A percentile compares a stretch with the other conserved stretches of the same genome.
Conservation (phyloP, 192 early-diverging fungal species). For the Piromyces finnis region DNA sequence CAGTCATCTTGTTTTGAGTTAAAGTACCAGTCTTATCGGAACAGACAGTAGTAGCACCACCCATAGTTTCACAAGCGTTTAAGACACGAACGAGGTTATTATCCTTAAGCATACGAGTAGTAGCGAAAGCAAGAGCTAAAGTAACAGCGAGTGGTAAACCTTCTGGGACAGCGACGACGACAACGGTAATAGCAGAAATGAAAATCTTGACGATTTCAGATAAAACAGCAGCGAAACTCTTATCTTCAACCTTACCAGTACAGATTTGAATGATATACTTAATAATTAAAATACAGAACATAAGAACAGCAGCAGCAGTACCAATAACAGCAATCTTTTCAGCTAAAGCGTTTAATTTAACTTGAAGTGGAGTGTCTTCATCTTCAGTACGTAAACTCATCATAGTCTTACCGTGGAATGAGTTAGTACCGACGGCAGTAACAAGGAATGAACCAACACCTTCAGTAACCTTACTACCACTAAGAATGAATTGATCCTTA, state of each 20-base stretch:
- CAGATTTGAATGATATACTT: conserved; percentile 46
- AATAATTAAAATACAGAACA: conserved; percentile 76
- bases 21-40: conserved; percentile 98
- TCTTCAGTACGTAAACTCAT: conserved; percentile 59
- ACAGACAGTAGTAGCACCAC: conserved; percentile 83
- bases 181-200: conserved; percentile 79
- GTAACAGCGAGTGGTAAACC: conserved; percentile 96
- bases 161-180: conserved; percentile 97
- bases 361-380: conserved; percentile 82
- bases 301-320: conserved; percentile 58
- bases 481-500: conserved; percentile 66
- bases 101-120: conserved; percentile 87
- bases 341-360: conserved; percentile 73
- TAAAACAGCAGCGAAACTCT: neutral
- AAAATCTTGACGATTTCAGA: conserved; percentile 28
- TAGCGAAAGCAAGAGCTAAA: conserved; percentile 83
- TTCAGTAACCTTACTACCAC: conserved; percentile 79
- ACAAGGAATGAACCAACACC: conserved; percentile 75
- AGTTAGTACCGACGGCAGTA: conserved; percentile 68
- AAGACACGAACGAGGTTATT: conserved; percentile 93
- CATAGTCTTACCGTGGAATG: conserved; percentile 75
- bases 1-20: conserved; percentile 94
- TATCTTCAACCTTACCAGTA: neutral
- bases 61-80: conserved; percentile 96
- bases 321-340: conserved; percentile 89